Percentiles rank a stretch among this genome's conserved stretches.
Evolutionary conservation across 148 eudicot genomes (phyloP).

Genomic region (Gaultheria prostrata): DNA sequence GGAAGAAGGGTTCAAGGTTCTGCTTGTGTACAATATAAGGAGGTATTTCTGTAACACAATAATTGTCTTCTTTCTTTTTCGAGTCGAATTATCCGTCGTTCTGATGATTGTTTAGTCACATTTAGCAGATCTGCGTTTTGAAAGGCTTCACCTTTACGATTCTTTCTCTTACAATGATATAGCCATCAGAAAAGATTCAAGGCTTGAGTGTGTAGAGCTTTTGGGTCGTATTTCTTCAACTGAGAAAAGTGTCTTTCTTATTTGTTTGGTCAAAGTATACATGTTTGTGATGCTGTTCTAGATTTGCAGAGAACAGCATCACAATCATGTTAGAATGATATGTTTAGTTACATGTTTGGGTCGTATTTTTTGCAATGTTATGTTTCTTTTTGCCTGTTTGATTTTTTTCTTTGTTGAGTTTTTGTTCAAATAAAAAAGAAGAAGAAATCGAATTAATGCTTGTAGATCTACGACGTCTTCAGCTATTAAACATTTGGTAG

Average conservation of each 20-base stretch:
- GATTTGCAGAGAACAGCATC: neutral
- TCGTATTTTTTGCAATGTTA: too few relatives aligned
- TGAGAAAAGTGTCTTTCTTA: neutral
- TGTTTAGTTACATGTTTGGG: too few relatives aligned
- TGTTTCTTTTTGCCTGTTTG: conserved; percentile 4
- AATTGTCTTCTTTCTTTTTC: neutral
- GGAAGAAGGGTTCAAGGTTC: conserved; percentile 3
- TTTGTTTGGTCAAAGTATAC: neutral
- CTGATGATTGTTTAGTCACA: neutral
- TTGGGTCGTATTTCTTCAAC: neutral
- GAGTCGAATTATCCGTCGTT: neutral
- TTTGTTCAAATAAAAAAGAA: neutral
- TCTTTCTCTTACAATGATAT: neutral
- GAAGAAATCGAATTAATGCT: neutral
- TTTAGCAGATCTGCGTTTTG: neutral
- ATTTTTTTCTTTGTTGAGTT: neutral
- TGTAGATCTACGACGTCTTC: neutral
- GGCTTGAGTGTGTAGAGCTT: neutral
- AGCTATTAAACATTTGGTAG: conserved; percentile 4
- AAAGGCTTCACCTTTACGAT: neutral
- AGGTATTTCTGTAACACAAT: neutral
- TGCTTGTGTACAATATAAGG: neutral
- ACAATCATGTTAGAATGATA: too few relatives aligned
- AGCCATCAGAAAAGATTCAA: neutral
- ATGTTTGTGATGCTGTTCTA: neutral